Evolutionary conservation across 257 asterid species (phyloP).

Genomic region (Handroanthus guayacan): DNA sequence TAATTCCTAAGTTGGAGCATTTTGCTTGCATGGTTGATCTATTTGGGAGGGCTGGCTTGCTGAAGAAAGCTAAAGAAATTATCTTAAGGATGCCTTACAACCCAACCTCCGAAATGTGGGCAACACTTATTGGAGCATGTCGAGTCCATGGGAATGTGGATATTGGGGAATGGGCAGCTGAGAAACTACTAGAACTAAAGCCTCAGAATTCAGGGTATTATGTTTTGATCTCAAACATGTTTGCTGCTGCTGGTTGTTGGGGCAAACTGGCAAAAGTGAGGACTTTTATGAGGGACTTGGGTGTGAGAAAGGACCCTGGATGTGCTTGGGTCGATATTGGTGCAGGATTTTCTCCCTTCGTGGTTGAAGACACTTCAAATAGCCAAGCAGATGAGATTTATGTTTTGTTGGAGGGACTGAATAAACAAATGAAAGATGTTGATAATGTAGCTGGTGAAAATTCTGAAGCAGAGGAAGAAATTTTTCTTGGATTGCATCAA

Average conservation of each 20-base stretch:
- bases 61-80: slow-evolving; percentile 63
- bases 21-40: slow-evolving; percentile 88
- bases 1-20: slow-evolving; percentile 73
- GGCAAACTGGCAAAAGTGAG: slow-evolving; percentile 70
- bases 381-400: slow-evolving; percentile 54
- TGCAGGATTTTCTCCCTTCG: slow-evolving; percentile 64
- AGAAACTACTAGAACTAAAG: slow-evolving; percentile 67
- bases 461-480: slow-evolving; percentile 51
- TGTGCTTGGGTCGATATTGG: slow-evolving; percentile 85
- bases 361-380: slow-evolving; percentile 68
- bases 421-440: slow-evolving; percentile 65
- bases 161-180: slow-evolving; percentile 94
- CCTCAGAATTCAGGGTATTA: slow-evolving; percentile 76
- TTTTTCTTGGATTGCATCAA: slow-evolving; percentile 36
- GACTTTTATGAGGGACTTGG: slow-evolving; percentile 74
- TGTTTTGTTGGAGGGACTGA: slow-evolving; percentile 55
- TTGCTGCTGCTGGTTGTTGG: slow-evolving; percentile 86
- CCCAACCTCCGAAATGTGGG: slow-evolving; percentile 86
- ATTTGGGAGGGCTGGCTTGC: slow-evolving; percentile 80
- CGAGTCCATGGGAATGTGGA: slow-evolving; percentile 66
- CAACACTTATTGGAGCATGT: slow-evolving; percentile 90
- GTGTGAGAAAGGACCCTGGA: slow-evolving; percentile 84
- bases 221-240: slow-evolving; percentile 86
- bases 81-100: slow-evolving; percentile 63
- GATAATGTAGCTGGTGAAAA: slow-evolving; percentile 47